A percentile compares a stretch with the other conserved stretches of the same genome.
Conservation (phyloP, 805 yeast species). For the Zygosaccharomyces pseudorouxii region DNA sequence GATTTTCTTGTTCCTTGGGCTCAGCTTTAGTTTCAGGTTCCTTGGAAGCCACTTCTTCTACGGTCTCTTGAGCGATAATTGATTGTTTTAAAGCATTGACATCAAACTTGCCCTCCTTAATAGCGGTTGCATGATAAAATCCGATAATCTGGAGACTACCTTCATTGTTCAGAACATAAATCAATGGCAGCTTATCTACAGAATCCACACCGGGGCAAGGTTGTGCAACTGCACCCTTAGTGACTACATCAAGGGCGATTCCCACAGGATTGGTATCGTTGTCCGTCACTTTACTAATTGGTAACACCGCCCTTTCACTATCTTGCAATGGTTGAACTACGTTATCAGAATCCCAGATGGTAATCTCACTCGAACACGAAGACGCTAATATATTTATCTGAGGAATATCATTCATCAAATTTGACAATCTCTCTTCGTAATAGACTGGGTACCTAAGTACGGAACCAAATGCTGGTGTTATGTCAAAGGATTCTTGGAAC, state of each 20-base stretch:
- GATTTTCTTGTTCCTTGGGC: background rate
- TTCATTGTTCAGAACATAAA: slow-evolving; percentile 57
- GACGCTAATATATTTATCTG: slow-evolving; percentile 48
- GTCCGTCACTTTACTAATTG: slow-evolving; percentile 59
- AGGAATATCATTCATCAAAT: slow-evolving; percentile 39
- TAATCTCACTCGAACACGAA: slow-evolving; percentile 61
- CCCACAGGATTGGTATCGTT: slow-evolving; percentile 74
- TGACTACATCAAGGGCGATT: slow-evolving; percentile 53
- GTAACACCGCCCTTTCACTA: slow-evolving; percentile 65
- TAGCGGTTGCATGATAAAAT: slow-evolving; percentile 51
- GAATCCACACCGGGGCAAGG: slow-evolving; percentile 59
- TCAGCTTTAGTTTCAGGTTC: background rate
- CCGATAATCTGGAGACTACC: slow-evolving; percentile 65
- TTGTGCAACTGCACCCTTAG: slow-evolving; percentile 40
- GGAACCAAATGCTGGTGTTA: slow-evolving; percentile 51
- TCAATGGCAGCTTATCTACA: slow-evolving; percentile 58
- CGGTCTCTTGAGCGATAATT: background rate
- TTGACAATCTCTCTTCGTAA: slow-evolving; percentile 40
- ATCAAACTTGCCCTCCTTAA: slow-evolving; percentile 37
- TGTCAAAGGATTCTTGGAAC: slow-evolving; percentile 39
- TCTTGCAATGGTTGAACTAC: slow-evolving; percentile 57
- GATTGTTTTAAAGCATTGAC: slow-evolving; percentile 11
- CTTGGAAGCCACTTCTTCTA: background rate
- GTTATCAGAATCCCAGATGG: slow-evolving; percentile 39
- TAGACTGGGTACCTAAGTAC: slow-evolving; percentile 44